Conservation (phyloP, 2,329 filamentous ascomycete species). For the Talaromyces albobiverticillius region DNA sequence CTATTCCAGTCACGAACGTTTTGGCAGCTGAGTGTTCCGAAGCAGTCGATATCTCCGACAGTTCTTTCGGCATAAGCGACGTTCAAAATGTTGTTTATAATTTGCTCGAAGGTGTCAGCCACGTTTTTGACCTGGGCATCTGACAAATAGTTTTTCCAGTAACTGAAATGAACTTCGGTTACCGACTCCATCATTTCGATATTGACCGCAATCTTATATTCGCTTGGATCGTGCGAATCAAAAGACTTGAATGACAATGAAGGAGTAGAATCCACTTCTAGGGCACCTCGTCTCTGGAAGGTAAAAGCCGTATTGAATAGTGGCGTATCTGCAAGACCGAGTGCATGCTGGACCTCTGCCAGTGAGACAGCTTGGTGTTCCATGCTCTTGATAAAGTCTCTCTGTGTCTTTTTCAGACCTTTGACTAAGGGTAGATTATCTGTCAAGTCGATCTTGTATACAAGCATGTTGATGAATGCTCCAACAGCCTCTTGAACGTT, state of each 20-base stretch:
- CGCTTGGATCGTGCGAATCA: slow-evolving; percentile 13
- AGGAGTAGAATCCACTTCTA: slow-evolving; percentile 1
- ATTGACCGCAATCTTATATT: slow-evolving; percentile 28
- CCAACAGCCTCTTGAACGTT: slow-evolving; percentile 38
- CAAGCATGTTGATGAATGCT: slow-evolving; percentile 20
- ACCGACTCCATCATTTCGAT: slow-evolving; percentile 24
- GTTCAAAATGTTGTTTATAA: slow-evolving; percentile 27
- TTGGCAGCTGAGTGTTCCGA: slow-evolving; percentile 29
- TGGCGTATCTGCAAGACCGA: slow-evolving; percentile 22
- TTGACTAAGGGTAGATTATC: slow-evolving; percentile 24
- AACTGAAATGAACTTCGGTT: slow-evolving; percentile 52
- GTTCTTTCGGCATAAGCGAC: slow-evolving; percentile 10
- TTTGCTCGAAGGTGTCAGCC: slow-evolving; percentile 31
- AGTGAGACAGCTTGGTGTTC: slow-evolving; percentile 22
- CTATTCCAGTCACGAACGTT: slow-evolving; percentile 35
- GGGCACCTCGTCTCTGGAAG: slow-evolving; percentile 17
- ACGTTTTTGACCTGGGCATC: slow-evolving; percentile 27
- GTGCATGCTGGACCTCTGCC: slow-evolving; percentile 24
- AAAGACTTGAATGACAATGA: slow-evolving; percentile 10
- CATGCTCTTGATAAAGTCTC: slow-evolving; percentile 19
- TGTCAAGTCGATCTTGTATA: slow-evolving; percentile 25
- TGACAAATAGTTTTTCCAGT: slow-evolving; percentile 52
- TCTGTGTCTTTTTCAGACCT: slow-evolving; percentile 21
- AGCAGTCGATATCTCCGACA: slow-evolving; percentile 29
- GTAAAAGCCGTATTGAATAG: slow-evolving; percentile 33